Conservation (phyloP, 257 asterid species). For the Thymus mandschuricus region DNA sequence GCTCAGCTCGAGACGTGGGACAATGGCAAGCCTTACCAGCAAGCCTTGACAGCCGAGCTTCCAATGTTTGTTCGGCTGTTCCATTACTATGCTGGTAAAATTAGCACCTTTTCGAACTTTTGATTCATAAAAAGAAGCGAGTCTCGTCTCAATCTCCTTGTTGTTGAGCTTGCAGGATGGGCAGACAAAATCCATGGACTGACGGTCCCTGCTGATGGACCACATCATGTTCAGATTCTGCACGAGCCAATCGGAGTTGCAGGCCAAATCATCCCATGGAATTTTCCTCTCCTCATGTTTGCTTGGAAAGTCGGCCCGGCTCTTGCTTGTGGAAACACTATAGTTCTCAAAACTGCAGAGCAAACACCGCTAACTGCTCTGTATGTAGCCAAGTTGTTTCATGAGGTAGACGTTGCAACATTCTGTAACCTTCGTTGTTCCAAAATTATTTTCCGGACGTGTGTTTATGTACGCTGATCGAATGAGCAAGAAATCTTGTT, state of each 20-base stretch:
- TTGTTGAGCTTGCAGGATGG: constrained; percentile 56
- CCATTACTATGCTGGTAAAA: constrained; percentile 73
- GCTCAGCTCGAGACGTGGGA: constrained; percentile 87
- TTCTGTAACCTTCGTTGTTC: neutral
- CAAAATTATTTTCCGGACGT: no score
- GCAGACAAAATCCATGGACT: constrained; percentile 80
- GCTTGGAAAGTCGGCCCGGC: constrained; percentile 91
- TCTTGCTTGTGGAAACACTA: constrained; percentile 70
- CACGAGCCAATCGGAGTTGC: constrained; percentile 92
- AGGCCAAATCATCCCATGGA: constrained; percentile 89
- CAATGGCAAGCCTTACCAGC: constrained; percentile 73
- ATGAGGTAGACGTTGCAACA: constrained; percentile 47
- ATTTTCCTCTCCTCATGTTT: constrained; percentile 79
- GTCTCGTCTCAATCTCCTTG: neutral
- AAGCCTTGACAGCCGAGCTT: constrained; percentile 58
- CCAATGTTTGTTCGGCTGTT: constrained; percentile 58
- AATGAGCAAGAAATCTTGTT: neutral
- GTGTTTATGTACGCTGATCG: no score
- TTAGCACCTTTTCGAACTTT: neutral
- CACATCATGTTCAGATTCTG: constrained; percentile 61
- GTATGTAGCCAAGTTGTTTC: constrained; percentile 66
- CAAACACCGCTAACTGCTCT: constrained; percentile 86
- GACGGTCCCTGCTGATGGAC: constrained; percentile 77
- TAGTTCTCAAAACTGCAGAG: constrained; percentile 84
- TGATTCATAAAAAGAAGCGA: neutral